phyloP scores from a whole-genome alignment of 192 early-diverging fungal genomes.

The Podila epicladia region DNA sequence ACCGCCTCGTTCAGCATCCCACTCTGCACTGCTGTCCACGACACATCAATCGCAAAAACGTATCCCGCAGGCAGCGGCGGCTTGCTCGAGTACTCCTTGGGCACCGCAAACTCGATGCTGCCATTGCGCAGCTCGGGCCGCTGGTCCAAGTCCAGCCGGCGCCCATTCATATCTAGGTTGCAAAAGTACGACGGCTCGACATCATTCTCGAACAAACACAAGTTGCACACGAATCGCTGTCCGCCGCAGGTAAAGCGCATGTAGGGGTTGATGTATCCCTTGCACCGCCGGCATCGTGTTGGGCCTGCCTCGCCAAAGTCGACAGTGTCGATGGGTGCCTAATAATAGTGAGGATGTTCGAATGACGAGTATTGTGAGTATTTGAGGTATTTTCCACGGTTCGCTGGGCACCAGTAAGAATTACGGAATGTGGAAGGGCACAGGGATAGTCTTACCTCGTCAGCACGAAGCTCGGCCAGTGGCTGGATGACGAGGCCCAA shows the following conservation, averaged over 20 bases:
- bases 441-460: conserved; percentile 65
- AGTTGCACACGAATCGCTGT: conserved; percentile 91
- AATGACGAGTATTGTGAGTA: background rate
- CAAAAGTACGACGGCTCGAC: conserved; percentile 92
- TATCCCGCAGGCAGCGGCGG: conserved; percentile 75
- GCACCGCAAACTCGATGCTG: conserved; percentile 90
- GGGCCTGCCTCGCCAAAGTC: conserved; percentile 90
- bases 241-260: conserved; percentile 92
- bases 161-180: conserved; percentile 93
- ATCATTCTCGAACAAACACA: conserved; percentile 90
- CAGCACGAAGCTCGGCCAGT: conserved; percentile 80
- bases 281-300: conserved; percentile 90
- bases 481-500: conserved; percentile 93
- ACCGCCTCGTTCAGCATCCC: conserved; percentile 81
- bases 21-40: conserved; percentile 84
- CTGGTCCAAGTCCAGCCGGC: conserved; percentile 82
- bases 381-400: background rate
- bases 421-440: background rate
- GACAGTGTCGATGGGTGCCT: conserved; percentile 78
- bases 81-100: conserved; percentile 81
- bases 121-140: conserved; percentile 92
- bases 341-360: background rate
- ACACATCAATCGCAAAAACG: conserved; percentile 97
- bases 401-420: background rate
- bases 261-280: conserved; percentile 94